Percentiles rank a stretch among this genome's conserved stretches.
Conservation (phyloP, 441 rosid genomes). For the Aquilaria agallochum region DNA sequence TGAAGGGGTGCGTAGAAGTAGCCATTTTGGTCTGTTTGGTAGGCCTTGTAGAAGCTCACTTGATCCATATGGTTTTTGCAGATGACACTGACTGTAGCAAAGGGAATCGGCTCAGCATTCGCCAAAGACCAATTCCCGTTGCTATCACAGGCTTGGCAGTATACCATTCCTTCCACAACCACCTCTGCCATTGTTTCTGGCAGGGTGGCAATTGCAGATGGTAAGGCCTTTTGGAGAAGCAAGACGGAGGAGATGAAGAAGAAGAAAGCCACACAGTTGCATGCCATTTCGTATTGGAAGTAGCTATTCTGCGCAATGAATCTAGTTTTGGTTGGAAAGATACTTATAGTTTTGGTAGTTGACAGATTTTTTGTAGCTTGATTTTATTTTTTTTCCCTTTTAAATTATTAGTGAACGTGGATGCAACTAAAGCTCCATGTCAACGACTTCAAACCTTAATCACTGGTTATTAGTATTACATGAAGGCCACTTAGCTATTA, state of each 20-base stretch:
- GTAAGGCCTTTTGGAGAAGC: conserved; percentile 24
- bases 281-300: conserved; percentile 30
- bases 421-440: conserved; percentile 20
- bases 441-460: neutral
- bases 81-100: conserved; percentile 61
- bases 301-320: too few species aligned
- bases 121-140: conserved; percentile 64
- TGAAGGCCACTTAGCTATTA: conserved; percentile 22
- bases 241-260: conserved; percentile 19
- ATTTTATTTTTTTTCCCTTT: conserved; percentile 1
- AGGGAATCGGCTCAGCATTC: conserved; percentile 57
- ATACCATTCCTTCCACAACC: conserved; percentile 73
- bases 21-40: conserved; percentile 44
- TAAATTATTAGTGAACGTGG: conserved; percentile 24
- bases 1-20: conserved; percentile 66
- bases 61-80: conserved; percentile 57
- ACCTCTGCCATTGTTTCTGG: conserved; percentile 36
- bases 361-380: neutral
- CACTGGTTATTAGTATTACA: conserved; percentile 11
- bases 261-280: conserved; percentile 12
- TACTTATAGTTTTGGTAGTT: conserved; percentile 2
- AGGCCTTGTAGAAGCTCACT: conserved; percentile 59
- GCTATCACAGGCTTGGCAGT: conserved; percentile 65
- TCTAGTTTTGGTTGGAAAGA: neutral
- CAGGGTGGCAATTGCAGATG: conserved; percentile 20